Evolutionary conservation across 73 alveolate genomes (phyloP), one percentile per base, ranked within the genome.

Genomic region (Uronychia setigera): DNA sequence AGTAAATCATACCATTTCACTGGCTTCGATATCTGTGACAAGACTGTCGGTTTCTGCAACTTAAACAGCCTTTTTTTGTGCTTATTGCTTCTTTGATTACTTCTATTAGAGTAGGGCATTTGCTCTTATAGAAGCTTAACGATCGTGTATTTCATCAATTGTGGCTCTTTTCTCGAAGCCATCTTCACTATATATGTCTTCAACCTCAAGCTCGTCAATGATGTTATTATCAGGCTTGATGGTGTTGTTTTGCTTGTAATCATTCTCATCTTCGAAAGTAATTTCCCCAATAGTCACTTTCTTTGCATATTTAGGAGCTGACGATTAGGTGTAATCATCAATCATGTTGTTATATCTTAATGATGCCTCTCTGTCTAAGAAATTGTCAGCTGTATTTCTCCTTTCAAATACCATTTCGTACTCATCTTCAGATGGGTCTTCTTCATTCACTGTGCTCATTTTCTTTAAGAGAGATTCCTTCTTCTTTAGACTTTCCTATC

Each of bases 21-120:
- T 46, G 67, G n/a, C n/a, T n/a, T n/a, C n/a, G n/a, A n/a, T n/a
- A n/a, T 46, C 67, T 46, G 67, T 46, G 67, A 46, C 67, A 19
- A 46, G 67, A 19, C 67, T 46, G 5, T 46, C 67, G n/a, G 67
- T 11, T 11, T 46, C 67, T 5, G 19, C 67, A 46, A 19, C 19
- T 5, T 11, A 19, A 19, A 46, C 19, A 46, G 5, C 67, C 19
- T 46, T 46, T 19, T 19, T 46, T 19, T 46, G 19, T 5, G 19
- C 67, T 46, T 46, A 5, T 5, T 46, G 5, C 5, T 46, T 46
- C 67, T 46, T 19, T 46, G 5, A 5, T 5, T 46, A 11, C 5
- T 46, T 46, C 67, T 46, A 46, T 46, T 19, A 5, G 5, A 46
- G 67, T 5, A 46, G 67, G 67, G 67, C 67, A 11, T 19, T 46